These are phyloP conservation scores for Hypoxylon trugodes DNA, from an alignment of 495 filamentous ascomycete species.

Conservation along the genomic window DNA sequence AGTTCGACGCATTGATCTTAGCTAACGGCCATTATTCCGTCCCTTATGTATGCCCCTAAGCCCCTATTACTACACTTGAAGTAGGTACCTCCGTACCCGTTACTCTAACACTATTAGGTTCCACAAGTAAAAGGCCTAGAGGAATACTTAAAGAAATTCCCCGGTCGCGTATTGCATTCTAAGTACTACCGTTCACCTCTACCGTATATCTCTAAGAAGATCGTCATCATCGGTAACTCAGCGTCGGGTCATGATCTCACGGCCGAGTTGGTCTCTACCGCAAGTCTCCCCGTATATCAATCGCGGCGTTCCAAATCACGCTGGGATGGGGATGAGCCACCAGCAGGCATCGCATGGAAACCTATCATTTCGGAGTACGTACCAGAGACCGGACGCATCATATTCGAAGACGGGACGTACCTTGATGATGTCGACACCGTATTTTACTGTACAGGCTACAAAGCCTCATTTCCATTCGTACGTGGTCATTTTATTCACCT, in stretches of 20 bases:
- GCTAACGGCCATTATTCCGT: slow-evolving; percentile 63
- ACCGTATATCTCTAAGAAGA: slow-evolving; percentile 44
- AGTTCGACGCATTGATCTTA: slow-evolving; percentile 59
- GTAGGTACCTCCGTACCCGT: not conserved
- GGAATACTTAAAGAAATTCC: slow-evolving; percentile 50
- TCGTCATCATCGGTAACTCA: slow-evolving; percentile 60
- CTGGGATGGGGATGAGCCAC: slow-evolving; percentile 55
- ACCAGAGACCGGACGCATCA: slow-evolving; percentile 43
- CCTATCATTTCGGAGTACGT: slow-evolving; percentile 51
- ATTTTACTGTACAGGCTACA: slow-evolving; percentile 62
- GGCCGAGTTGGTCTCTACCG: slow-evolving; percentile 46
- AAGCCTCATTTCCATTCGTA: slow-evolving; percentile 55
- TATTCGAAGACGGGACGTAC: slow-evolving; percentile 53
- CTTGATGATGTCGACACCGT: slow-evolving; percentile 54
- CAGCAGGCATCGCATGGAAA: slow-evolving; percentile 56
- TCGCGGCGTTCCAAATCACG: slow-evolving; percentile 53
- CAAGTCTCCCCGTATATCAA: slow-evolving; percentile 52
- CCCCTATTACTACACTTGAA: too few relatives aligned
- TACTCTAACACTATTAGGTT: slow-evolving; percentile 38
- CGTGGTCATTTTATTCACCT: not conserved
- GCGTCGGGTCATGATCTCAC: slow-evolving; percentile 60
- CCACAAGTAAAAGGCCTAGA: slow-evolving; percentile 54
- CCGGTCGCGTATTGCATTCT: slow-evolving; percentile 53
- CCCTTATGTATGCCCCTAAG: slow-evolving; percentile 50
- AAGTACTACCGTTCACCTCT: slow-evolving; percentile 54